Conservation (phyloP, 2,329 filamentous ascomycete species). For the Didymella pinodella region DNA sequence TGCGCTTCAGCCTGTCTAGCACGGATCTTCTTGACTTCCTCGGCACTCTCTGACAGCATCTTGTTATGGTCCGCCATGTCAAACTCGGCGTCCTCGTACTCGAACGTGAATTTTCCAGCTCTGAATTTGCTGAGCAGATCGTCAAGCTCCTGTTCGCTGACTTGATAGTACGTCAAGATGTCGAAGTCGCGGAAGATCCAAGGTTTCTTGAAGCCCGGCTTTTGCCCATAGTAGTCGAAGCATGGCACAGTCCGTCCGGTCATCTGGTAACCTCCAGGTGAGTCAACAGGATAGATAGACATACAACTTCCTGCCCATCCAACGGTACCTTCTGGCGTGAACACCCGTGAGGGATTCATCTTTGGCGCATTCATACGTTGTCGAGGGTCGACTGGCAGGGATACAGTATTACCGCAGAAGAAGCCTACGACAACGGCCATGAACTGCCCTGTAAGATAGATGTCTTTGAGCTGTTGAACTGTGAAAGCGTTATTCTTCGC, state of each 20-base stretch:
- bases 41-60: constrained; percentile 56
- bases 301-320: constrained; percentile 65
- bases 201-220: constrained; percentile 59
- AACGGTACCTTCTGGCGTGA: constrained; percentile 64
- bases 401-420: constrained; percentile 62
- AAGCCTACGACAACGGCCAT: constrained; percentile 65
- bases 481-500: constrained; percentile 64
- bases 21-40: constrained; percentile 59
- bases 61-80: constrained; percentile 65
- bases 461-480: constrained; percentile 58
- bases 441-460: constrained; percentile 60
- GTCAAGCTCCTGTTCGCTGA: constrained; percentile 62
- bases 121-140: constrained; percentile 58
- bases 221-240: constrained; percentile 63
- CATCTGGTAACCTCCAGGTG: constrained; percentile 65
- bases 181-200: constrained; percentile 68
- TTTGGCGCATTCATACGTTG: constrained; percentile 64
- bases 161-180: constrained; percentile 63
- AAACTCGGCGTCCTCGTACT: constrained; percentile 60
- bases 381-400: constrained; percentile 62
- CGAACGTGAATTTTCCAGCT: constrained; percentile 61
- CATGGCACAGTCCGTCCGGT: constrained; percentile 62
- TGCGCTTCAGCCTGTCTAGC: constrained; percentile 58
- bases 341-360: constrained; percentile 64
- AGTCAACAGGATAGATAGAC: constrained; percentile 64